Base-by-base conservation (phyloP, 73 alveolate species). In the Stentor coeruleus region DNA sequence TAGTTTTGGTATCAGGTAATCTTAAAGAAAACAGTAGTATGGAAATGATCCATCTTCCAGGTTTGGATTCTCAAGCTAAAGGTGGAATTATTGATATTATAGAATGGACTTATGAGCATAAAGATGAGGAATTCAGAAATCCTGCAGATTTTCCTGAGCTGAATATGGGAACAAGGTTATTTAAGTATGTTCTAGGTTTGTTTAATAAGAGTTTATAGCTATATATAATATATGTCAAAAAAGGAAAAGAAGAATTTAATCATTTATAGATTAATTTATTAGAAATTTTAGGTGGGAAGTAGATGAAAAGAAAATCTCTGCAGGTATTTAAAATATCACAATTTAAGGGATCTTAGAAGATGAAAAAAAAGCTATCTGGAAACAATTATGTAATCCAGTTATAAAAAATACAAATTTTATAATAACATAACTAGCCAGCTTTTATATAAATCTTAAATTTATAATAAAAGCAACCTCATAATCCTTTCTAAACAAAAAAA, bases 101-200 rank as follows among this genome's bases (percentile, higher is more conserved):
- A 26, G 79, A 66, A 66, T 66, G 79, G 79, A 40, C 79, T 20
- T 66, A 66, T 66, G 79, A 66, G 39, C 79, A 66, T 66, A 66
- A 66, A 66, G 79, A 66, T 66, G 79, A 66, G 79, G 11, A 20
- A 2, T 66, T 28, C 33, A 2, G 26, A 33, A 40, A 66, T 33
- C 79, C 79, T 1, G 37, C 40, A 11, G 42, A 66, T 28, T 20
- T 31, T 33, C 36, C 36, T 66, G 79, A 66, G 79, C 79, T 66
- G 14, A 66, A 66, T 2, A 66, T 66, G 79, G 79, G 79, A 2
- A 66, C n/a, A 31, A 20, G 79, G n/a, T 40, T 66, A 11, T 66
- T 20, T 66, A 66, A 20, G 37, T 66, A 66, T 66, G 37, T 66
- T 14, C n/a, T 66, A 26, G 79, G 37, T 15, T 20, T 66, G 79